Conservation (phyloP, 176 grass and related monocot species). For the Rhynchospora breviuscula region DNA sequence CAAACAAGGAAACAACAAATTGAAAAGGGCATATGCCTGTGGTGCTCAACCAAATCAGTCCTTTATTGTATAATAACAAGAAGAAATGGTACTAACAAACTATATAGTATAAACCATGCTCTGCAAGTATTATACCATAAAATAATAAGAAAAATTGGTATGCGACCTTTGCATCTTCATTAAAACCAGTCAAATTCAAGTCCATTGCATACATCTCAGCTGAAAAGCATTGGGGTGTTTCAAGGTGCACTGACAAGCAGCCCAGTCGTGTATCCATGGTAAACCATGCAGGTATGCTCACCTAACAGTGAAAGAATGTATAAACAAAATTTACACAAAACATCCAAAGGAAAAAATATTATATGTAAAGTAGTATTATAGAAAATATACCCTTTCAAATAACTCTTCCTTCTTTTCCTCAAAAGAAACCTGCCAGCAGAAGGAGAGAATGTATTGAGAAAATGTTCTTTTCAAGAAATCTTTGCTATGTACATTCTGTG, state of each 20-base stretch:
- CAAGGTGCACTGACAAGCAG: constrained; percentile 70
- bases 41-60: not conserved
- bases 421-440: constrained; percentile 74
- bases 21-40: not conserved
- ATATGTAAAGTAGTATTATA: not conserved
- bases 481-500: not conserved
- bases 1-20: not conserved
- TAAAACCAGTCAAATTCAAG: constrained; percentile 63
- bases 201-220: constrained; percentile 93
- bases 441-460: constrained; percentile 31
- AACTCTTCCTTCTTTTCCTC: constrained; percentile 96
- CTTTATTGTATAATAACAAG: not conserved
- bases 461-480: not conserved
- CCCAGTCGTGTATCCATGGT: constrained; percentile 86
- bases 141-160: constrained; percentile 12
- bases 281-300: constrained; percentile 95
- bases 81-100: not conserved
- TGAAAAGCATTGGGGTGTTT: constrained; percentile 94
- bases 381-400: constrained; percentile 84
- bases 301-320: constrained; percentile 49
- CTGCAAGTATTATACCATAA: constrained; percentile 20
- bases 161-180: constrained; percentile 88
- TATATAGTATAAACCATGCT: not conserved
- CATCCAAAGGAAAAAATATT: constrained; percentile 10
- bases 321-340: constrained; percentile 10